Evolutionary conservation across 768 basidiomycete species (phyloP).

Genomic region (Austroboletus eburneus): DNA sequence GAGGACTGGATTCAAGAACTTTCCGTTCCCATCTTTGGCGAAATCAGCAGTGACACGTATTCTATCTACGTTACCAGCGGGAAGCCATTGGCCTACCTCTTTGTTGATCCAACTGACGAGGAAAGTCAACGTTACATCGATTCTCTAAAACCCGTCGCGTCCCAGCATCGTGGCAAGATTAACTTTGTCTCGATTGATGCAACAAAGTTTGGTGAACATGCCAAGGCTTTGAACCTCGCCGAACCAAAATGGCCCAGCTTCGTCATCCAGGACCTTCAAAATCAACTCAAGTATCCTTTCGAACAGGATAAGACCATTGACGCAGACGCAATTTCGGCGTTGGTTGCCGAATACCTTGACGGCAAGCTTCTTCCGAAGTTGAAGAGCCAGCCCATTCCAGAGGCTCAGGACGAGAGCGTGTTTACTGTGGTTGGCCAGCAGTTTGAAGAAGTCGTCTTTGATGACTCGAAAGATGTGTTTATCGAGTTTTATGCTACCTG

Average conservation of each 20-base stretch:
- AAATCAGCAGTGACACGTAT: constrained; percentile 95
- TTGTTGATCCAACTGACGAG: constrained; percentile 76
- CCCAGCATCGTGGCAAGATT: constrained; percentile 76
- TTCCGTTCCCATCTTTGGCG: constrained; percentile 82
- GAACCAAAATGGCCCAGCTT: constrained; percentile 91
- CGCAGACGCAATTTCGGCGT: constrained; percentile 49
- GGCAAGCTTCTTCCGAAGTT: constrained; percentile 78
- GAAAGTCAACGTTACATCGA: constrained; percentile 63
- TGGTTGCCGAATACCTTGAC: constrained; percentile 61
- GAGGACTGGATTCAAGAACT: constrained; percentile 79
- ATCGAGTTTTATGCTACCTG: constrained; percentile 97
- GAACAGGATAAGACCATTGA: constrained; percentile 65
- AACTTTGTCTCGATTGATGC: constrained; percentile 99
- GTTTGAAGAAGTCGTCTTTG: constrained; percentile 82
- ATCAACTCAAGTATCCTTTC: constrained; percentile 87
- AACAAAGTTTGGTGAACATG: constrained; percentile 92
- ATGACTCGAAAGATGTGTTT: constrained; percentile 91
- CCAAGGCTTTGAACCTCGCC: constrained; percentile 83
- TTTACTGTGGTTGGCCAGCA: constrained; percentile 81
- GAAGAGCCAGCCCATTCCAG: constrained; percentile 88
- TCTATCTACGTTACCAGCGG: constrained; percentile 72
- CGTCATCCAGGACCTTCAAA: constrained; percentile 81
- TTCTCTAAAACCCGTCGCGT: constrained; percentile 69
- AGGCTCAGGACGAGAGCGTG: constrained; percentile 77
- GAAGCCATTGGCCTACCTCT: constrained; percentile 92